Evolutionary conservation across 2,329 filamentous ascomycete genomes (phyloP).

Genomic region (Seiridium unicorne): DNA sequence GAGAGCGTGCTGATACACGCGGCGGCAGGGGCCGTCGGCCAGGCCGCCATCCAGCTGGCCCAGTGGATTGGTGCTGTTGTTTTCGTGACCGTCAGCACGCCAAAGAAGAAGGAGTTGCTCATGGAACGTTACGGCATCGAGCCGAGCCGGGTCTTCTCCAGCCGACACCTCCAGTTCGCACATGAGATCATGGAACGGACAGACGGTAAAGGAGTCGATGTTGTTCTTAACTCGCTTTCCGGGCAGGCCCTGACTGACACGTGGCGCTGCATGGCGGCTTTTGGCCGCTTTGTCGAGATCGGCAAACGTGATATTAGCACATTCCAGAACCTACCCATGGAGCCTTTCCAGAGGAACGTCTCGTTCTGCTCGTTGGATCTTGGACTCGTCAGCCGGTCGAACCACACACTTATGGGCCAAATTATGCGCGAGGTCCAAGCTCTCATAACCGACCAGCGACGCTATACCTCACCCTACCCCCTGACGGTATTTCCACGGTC

Average conservation of each 20-base stretch:
- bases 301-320: constrained; percentile 15
- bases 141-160: constrained; percentile 18
- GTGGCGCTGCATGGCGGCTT: constrained; percentile 14
- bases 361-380: too few relatives aligned
- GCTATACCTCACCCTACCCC: too few relatives aligned
- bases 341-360: too few relatives aligned
- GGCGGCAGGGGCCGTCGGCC: background rate
- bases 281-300: constrained; percentile 15
- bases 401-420: too few relatives aligned
- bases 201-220: background rate
- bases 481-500: too few relatives aligned
- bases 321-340: too few relatives aligned
- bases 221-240: background rate
- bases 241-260: background rate
- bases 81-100: constrained; percentile 21
- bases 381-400: too few relatives aligned
- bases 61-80: constrained; percentile 13
- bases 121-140: constrained; percentile 16
- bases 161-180: constrained; percentile 7
- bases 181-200: constrained; percentile 7
- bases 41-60: background rate
- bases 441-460: too few relatives aligned
- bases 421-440: too few relatives aligned
- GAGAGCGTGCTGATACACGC: constrained; percentile 15
- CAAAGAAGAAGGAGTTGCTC: constrained; percentile 18